Evolutionary conservation across 139 green algal species (phyloP), one percentile per base, ranked within the genome.

Genomic region (Eudorina sp.): DNA sequence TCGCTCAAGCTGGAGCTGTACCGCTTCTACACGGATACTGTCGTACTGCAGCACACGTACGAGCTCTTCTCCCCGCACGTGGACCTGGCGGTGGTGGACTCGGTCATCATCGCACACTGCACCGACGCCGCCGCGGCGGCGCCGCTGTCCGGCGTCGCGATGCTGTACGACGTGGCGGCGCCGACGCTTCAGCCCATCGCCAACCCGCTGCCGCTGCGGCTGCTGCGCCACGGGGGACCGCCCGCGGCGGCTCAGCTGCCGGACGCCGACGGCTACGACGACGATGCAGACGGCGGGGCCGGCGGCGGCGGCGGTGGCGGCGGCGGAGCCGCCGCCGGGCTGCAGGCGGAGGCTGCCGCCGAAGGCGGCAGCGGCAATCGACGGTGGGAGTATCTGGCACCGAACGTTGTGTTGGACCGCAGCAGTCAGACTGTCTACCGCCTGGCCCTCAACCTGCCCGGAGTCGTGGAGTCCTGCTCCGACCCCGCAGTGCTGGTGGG

Each of bases 11-110:
- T 96, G 27, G 90, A 93, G 69, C 90, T 96, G 64, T 94, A 96
- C 84, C 91, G 94, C 62, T 93, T 95, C 66, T 96, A 91, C 90
- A 94, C 91, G 4, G 92, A 95, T 64, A 92, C 93, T 13, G 90
- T 95, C 38, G 68, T 92, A 13, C 86, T 95, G 88, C 89, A 94
- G 89, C 87, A 93, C 78, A 68, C 88, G 34, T 91, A 93, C 48
- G 92, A 94, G 76, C 80, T 94, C 5, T 79, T 89, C 45, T 88
- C 83, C 21, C 60, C 76, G 76, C 58, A 77, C 53, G 83, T 92
- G 46, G 82, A 90, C 13, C 60, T 92, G 40, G 76, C 75, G 38
- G 86, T 90, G 0, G 86, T 92, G 1, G 91, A 94, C 72, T 90
- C 90, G 27, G 75, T 85, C 5, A 88, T 94, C 3, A 18, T 94